Percentiles rank a stretch among this genome's conserved stretches.
Evolutionary conservation across 305 asterid species (phyloP).

Genomic region (Rubia peregrina): DNA sequence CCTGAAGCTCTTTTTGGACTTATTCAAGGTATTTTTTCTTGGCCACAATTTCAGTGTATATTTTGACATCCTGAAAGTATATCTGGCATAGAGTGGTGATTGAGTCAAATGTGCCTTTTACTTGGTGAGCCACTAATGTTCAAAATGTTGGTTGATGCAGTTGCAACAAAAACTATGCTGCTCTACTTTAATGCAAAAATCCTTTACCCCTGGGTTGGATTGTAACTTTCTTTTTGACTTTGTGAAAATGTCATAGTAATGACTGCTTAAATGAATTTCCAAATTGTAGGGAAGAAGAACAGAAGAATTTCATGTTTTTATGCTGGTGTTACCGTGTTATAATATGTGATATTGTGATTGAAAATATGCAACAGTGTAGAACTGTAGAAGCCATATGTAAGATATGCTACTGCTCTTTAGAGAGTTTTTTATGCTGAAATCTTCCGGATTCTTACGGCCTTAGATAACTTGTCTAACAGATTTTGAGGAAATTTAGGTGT

Average conservation of each 20-base stretch:
- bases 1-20: conserved; percentile 39
- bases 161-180: not conserved
- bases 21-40: conserved; percentile 43
- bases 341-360: too few species aligned
- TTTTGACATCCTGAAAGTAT: not conserved
- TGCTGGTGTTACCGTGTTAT: not conserved
- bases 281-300: not conserved
- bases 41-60: not conserved
- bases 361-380: not conserved
- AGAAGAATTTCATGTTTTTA: not conserved
- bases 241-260: too few species aligned
- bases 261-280: not conserved
- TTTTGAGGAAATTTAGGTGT: not conserved
- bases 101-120: not conserved
- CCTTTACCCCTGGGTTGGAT: not conserved
- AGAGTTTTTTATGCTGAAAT: not conserved
- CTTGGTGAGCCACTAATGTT: not conserved
- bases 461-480: not conserved
- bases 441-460: not conserved
- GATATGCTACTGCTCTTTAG: not conserved
- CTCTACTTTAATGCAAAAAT: not conserved
- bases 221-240: not conserved
- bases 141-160: not conserved
- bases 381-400: not conserved
- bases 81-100: not conserved